Percentiles rank a stretch among this genome's conserved stretches.
phyloP scores from a whole-genome alignment of 108 stramenopile genomes.

The Nitzschia putrida region DNA sequence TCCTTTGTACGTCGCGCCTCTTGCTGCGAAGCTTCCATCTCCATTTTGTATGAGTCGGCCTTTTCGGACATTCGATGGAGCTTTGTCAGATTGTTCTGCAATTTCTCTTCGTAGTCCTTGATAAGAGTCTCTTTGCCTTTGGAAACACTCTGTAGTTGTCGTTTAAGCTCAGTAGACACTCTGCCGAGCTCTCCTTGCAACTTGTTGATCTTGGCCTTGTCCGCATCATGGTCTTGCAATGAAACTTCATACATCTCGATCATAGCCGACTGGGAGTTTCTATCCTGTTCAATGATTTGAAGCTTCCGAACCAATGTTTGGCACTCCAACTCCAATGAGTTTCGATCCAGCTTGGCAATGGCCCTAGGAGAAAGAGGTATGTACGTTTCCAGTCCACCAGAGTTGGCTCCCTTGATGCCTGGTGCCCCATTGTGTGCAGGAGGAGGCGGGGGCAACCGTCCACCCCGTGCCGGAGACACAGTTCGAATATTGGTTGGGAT shows the following conservation, averaged over 20 bases:
- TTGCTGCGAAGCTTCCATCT: slow-evolving; percentile 21
- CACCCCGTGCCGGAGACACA: slow-evolving; percentile 29
- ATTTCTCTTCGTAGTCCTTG: slow-evolving; percentile 38
- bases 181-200: slow-evolving; percentile 34
- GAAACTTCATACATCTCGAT: slow-evolving; percentile 50
- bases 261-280: slow-evolving; percentile 29
- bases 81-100: slow-evolving; percentile 28
- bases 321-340: slow-evolving; percentile 52
- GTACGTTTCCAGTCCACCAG: slow-evolving; percentile 33
- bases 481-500: slow-evolving; percentile 37
- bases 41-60: slow-evolving; percentile 37
- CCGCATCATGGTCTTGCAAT: slow-evolving; percentile 45
- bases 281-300: slow-evolving; percentile 49
- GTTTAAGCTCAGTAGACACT: slow-evolving; percentile 35
- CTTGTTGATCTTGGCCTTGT: slow-evolving; percentile 33
- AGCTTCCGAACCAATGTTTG: slow-evolving; percentile 51
- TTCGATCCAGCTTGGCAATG: slow-evolving; percentile 50
- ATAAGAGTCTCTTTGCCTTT: slow-evolving; percentile 33
- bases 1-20: slow-evolving; percentile 22
- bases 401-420: background rate
- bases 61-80: slow-evolving; percentile 34
- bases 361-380: slow-evolving; percentile 44
- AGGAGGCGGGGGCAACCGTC: slow-evolving; percentile 27
- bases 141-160: slow-evolving; percentile 32
- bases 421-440: slow-evolving; percentile 6